Evolutionary conservation across 2,329 filamentous ascomycete genomes (phyloP).

Genomic region (Hypocreales sp.): DNA sequence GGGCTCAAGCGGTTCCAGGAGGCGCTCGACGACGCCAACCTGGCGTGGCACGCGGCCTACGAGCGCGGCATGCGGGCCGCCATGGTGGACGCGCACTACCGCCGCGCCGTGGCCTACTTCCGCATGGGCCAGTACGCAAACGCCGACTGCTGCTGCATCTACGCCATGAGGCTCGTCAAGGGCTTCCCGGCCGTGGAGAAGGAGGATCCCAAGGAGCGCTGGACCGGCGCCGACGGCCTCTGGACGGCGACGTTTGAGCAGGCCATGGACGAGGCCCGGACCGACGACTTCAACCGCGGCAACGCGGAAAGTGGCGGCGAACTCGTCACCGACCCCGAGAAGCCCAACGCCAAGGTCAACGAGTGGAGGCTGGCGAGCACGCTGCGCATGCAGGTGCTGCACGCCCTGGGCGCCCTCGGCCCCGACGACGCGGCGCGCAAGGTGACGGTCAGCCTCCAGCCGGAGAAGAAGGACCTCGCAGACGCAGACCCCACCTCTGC

Average conservation of each 20-base stretch:
- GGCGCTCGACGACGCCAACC: constrained; percentile 55
- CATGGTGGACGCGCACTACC: constrained; percentile 68
- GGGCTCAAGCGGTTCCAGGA: constrained; percentile 43
- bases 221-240: constrained; percentile 27
- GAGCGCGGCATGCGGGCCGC: constrained; percentile 59
- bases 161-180: constrained; percentile 28
- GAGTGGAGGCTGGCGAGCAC: constrained; percentile 25
- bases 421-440: constrained; percentile 29
- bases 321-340: no score
- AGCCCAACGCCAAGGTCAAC: constrained; percentile 3
- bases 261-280: constrained; percentile 12
- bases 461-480: constrained; percentile 13
- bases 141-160: constrained; percentile 53
- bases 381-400: constrained; percentile 32
- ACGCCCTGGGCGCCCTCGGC: constrained; percentile 25
- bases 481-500: neutral
- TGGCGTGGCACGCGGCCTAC: constrained; percentile 43
- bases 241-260: constrained; percentile 25
- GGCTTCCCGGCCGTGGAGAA: constrained; percentile 15
- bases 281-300: constrained; percentile 15
- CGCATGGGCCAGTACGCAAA: constrained; percentile 58
- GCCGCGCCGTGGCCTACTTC: constrained; percentile 60
- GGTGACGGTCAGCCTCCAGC: constrained; percentile 19
- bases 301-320: no score
- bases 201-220: constrained; percentile 12